Percentiles rank a stretch among this genome's conserved stretches.
Evolutionary conservation across 2,329 filamentous ascomycete genomes (phyloP).

Genomic region (Monilinia aucupariae): DNA sequence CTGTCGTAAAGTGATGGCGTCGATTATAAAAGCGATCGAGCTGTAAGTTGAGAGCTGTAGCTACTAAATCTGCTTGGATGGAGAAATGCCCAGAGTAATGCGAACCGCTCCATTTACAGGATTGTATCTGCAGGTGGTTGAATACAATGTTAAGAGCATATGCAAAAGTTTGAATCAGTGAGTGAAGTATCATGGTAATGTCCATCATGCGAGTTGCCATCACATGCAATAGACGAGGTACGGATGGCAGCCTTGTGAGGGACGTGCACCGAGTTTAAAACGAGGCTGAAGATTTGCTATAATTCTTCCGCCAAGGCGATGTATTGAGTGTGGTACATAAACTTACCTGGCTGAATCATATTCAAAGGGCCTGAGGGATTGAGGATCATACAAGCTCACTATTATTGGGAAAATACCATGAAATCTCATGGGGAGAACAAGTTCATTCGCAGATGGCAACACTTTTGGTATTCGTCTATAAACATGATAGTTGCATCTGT

Average conservation of each 20-base stretch:
- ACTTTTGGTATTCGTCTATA: constrained; percentile 16
- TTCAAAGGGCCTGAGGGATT: background rate
- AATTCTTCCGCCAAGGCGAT: background rate
- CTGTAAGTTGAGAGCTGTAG: background rate
- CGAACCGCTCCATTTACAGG: background rate
- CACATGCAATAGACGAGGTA: constrained; percentile 12
- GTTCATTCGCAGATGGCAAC: background rate
- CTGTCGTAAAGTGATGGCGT: background rate
- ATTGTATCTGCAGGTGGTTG: background rate
- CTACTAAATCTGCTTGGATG: background rate
- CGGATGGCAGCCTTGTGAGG: constrained; percentile 5
- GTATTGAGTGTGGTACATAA: background rate
- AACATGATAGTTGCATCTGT: constrained; percentile 2
- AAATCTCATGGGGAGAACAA: background rate
- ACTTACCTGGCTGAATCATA: too few relatives aligned
- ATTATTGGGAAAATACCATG: background rate
- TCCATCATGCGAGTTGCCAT: background rate
- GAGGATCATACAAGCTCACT: background rate
- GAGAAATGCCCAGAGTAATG: background rate
- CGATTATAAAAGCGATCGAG: too few relatives aligned
- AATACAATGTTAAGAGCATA: background rate
- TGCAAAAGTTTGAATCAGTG: background rate
- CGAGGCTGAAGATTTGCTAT: constrained; percentile 3
- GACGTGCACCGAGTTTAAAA: constrained; percentile 9
- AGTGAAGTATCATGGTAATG: background rate